Base-by-base conservation (phyloP, 768 basidiomycete genomes). In the Psilocybe sp. region DNA sequence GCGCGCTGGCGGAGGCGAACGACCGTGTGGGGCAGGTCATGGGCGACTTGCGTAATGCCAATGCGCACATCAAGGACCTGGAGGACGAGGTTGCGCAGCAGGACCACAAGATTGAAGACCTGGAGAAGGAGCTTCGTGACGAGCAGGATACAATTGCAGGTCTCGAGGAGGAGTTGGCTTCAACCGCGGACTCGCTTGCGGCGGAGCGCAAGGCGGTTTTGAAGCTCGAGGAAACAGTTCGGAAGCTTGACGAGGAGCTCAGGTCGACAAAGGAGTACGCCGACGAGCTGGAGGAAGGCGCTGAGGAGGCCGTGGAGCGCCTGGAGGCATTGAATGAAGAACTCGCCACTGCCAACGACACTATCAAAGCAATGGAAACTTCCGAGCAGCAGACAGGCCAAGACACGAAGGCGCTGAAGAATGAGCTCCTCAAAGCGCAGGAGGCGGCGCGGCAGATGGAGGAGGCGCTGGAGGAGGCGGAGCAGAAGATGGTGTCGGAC, bases 391-490 rank as follows among this genome's bases (percentile, higher is more conserved):
- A 81, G 41, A 71, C 74, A 15, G 68, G 69, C 13, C 73, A 80
- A 42, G 76, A 76, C 46, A 61, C 77, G 41, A 74, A 80, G 44
- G 69, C 72, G 44, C 70, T 85, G 4, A 78, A 82, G 46, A 74
- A 68, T 8, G 82, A 84, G 36, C 69, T 69, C 0, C 71, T 79
- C 40, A 73, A 79, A 31, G 74, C 81, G 9, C 68, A 74, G 13
- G 79, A 85, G 56, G 72, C 85, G 2, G 80, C 73, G 15, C 67
- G 74, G 39, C 87, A 91, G 63, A 74, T 90, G 76, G 85, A 92
- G 55, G 80, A 85, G 1, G 91, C 89, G 0, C 66, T 93, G 46
- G 81, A 87, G 44, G 87, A 82, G 5, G 82, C 84, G 0, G 87
- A 92, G 64, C 74, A 75, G 60, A 85, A 84, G 68, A 87, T 88